phyloP scores from a whole-genome alignment of 805 yeast species.

The Cyberlindnera saturnus region DNA sequence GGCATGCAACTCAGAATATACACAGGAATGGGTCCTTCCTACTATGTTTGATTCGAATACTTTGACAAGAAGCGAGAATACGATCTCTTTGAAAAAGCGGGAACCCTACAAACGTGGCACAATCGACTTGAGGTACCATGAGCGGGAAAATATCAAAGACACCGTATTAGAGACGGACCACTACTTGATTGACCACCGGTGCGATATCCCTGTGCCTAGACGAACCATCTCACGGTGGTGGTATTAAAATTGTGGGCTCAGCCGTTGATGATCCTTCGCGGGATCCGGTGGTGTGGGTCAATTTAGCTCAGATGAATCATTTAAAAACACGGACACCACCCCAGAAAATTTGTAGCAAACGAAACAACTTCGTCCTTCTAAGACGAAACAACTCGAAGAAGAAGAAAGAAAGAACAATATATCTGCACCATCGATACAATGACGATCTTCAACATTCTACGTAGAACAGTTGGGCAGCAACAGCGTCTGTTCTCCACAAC shows the following conservation, averaged over 20 bases:
- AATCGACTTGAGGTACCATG: neutral
- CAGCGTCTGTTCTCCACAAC: slow-evolving; percentile 14
- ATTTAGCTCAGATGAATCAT: too few relatives aligned
- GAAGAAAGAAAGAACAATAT: too few relatives aligned
- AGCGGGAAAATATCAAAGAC: neutral
- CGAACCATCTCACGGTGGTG: neutral
- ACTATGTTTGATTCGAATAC: neutral
- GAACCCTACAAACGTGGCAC: neutral
- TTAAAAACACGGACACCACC: too few relatives aligned
- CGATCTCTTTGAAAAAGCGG: neutral
- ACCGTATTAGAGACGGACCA: neutral
- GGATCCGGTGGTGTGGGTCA: too few relatives aligned
- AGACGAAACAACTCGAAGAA: too few relatives aligned
- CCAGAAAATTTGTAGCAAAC: too few relatives aligned
- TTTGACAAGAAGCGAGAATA: neutral
- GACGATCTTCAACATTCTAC: too few relatives aligned
- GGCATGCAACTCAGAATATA: neutral
- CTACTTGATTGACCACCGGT: neutral
- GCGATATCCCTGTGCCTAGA: neutral
- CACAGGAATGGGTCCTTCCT: neutral
- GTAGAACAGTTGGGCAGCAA: too few relatives aligned
- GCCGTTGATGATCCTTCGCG: too few relatives aligned
- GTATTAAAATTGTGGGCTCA: neutral
- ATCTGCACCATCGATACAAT: too few relatives aligned
- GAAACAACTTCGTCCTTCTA: too few relatives aligned